phyloP scores from a whole-genome alignment of 1,139 yeast species.

The Geotrichum citri-aurantii region DNA sequence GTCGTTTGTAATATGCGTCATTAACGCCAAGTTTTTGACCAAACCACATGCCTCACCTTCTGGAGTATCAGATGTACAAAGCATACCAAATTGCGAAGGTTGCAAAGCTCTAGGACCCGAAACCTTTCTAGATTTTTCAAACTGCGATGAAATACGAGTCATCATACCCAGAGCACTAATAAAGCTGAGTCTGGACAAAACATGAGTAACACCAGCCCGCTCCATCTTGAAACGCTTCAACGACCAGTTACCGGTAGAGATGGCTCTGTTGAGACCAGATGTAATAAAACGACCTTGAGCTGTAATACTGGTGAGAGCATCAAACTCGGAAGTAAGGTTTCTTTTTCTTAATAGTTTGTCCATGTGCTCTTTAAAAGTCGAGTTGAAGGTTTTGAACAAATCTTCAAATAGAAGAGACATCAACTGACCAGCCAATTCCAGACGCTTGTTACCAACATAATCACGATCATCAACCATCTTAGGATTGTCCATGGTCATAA shows the following conservation, averaged over 20 bases:
- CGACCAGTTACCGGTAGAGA: conserved; percentile 98
- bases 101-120: conserved; percentile 99
- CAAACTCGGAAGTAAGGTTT: conserved; percentile 90
- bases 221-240: conserved; percentile 98
- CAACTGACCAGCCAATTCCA: conserved; percentile 95
- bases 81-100: conserved; percentile 98
- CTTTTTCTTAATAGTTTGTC: conserved; percentile 93
- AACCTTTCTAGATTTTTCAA: conserved; percentile 94
- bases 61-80: conserved; percentile 98
- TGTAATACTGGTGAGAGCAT: conserved; percentile 81
- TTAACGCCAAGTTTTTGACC: conserved; percentile 89
- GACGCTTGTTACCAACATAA: conserved; percentile 95
- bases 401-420: conserved; percentile 94
- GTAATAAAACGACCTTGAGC: conserved; percentile 91
- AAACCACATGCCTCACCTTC: conserved; percentile 99
- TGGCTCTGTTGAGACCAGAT: conserved; percentile 90
- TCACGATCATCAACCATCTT: conserved; percentile 96
- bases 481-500: conserved; percentile 93
- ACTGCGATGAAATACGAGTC: conserved; percentile 98
- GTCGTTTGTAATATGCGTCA: conserved; percentile 98
- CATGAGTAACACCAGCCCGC: conserved; percentile 98
- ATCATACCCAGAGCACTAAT: conserved; percentile 98
- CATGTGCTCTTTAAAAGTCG: conserved; percentile 87
- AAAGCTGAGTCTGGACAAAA: conserved; percentile 80
- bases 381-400: conserved; percentile 89